phyloP scores from a whole-genome alignment of 2,329 filamentous ascomycete genomes.

The Curvularia eragrostidis region DNA sequence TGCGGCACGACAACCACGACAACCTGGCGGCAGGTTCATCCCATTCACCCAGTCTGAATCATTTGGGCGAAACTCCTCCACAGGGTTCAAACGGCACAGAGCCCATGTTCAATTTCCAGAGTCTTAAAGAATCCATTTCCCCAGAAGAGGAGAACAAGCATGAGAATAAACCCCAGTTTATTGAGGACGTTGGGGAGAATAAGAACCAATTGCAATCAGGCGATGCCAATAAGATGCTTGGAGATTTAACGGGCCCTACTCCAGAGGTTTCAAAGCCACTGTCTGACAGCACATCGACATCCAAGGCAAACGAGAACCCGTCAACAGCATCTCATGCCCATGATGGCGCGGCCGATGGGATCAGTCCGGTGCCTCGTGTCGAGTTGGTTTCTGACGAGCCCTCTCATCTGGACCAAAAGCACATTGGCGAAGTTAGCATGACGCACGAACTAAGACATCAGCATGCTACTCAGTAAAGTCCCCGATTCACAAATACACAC shows the following conservation, averaged over 20 bases:
- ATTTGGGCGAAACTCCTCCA: slow-evolving; percentile 55
- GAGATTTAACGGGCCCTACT: neutral
- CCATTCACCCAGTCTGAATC: slow-evolving; percentile 59
- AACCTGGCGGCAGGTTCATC: slow-evolving; percentile 53
- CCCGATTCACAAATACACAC: neutral
- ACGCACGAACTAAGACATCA: slow-evolving; percentile 36
- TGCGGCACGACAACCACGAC: slow-evolving; percentile 33
- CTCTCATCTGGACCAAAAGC: slow-evolving; percentile 42
- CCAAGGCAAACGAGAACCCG: slow-evolving; percentile 29
- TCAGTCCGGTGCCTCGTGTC: slow-evolving; percentile 34
- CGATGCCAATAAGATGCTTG: slow-evolving; percentile 10
- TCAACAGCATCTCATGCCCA: slow-evolving; percentile 6
- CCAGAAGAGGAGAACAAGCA: slow-evolving; percentile 60
- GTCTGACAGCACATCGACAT: slow-evolving; percentile 38
- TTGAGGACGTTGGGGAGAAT: slow-evolving; percentile 45
- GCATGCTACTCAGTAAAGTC: slow-evolving; percentile 43
- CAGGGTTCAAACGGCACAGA: slow-evolving; percentile 64
- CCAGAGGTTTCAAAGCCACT: slow-evolving; percentile 22
- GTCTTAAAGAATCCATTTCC: slow-evolving; percentile 83
- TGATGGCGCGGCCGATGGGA: slow-evolving; percentile 33
- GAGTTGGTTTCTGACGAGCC: slow-evolving; percentile 28
- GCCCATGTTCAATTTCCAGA: slow-evolving; percentile 90
- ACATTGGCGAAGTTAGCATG: slow-evolving; percentile 44
- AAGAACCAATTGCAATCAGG: slow-evolving; percentile 12
- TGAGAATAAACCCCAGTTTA: slow-evolving; percentile 48